Base-by-base conservation (phyloP, 768 basidiomycete genomes). In the Amanita thiersii region DNA sequence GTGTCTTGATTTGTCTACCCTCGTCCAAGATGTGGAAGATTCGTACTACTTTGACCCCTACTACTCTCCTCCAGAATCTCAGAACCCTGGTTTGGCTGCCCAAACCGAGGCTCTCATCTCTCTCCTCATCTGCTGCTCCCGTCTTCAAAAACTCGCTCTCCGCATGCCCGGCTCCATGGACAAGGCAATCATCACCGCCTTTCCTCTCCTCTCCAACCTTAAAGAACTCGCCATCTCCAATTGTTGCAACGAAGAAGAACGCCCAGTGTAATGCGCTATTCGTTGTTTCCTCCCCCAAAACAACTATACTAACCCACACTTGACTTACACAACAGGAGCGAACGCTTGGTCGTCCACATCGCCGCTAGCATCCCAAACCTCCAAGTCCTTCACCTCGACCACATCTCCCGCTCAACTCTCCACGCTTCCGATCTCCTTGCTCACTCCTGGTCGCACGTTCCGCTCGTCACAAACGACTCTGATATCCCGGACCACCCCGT, bases 291-390 rank as follows among this genome's bases (percentile, higher is more conserved):
- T 43, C 26, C 26, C 17, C 39, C 39, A 58, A 50, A 47, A 32
- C 14, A 25, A 24, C 39, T 32, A 39, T 33, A 30, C 26, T 23
- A 18, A 19, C 38, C 37, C 36, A 43, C 37, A 19, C 7, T 35
- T 51, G 24, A 49, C 29, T 17, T 40, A 20, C 35, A 30, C 21
- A 23, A 12, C 47, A 81, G 79, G 62, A 80, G 77, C 59, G 83
- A 86, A 54, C 68, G 83, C 18, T 66, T 84, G 0, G 78, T 74
- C 41, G 82, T 85, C 11, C 71, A 76, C 4, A 77, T 86, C 47
- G 81, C 81, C 0, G 73, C 76, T 1, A 73, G 75, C 1, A 57
- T 77, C 3, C 73, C 73, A 10, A 59, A 64, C 51, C 70, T 86
- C 34, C 55, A 70, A 34, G 66, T 73, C 36, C 68, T 86, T 37